Base-by-base conservation (phyloP, 2,329 filamentous ascomycete species). In the Cercospora beticola region DNA sequence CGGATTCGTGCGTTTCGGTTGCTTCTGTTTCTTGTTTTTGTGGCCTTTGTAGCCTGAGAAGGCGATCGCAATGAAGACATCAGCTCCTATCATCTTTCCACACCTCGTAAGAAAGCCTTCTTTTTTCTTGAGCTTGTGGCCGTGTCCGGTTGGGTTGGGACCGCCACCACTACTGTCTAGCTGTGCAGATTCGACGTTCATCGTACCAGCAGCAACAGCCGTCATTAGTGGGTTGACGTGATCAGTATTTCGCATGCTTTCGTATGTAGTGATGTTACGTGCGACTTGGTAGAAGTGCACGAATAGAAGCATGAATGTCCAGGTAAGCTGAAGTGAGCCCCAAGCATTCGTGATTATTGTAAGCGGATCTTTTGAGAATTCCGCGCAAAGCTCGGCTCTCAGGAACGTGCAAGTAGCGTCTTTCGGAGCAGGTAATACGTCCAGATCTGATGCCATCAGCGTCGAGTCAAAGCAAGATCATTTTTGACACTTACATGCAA, bases 291-390 rank as follows among this genome's bases (percentile, higher is more conserved):
- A 86, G 62, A 97, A 89, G 78, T 99, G 96, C 5, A 98, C 96
- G 72, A 93, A 91, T 68, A 97, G 86, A 36, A 99, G 89, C 94
- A 99, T 98, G n/a, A 91, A 90, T 2, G 98, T 92, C 95, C 95
- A 99, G 21, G 92, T 90, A 33, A 97, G 86, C 80, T 99, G 96
- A 54, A 97, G 83, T 2, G 87, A 86, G 6, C 87, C 87, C 95
- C 95, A 99, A 30, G 92, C 82, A 12, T 87, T 87, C 21, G 97
- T 84, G 10, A 97, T 83, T 28, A 97, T 86, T 0, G 92, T 94
- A 78, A 94, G 97, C 0, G 92, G 86, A 77, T 98, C 94, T 62
- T 90, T 88, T 76, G 92, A 92, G 73, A 96, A 83, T 46, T 92
- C 83, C 58, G 86, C 85, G 84, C 95, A 99, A 8, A 97, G 81